Conservation (phyloP, 257 asterid species). For the Solanum clarkiae region DNA sequence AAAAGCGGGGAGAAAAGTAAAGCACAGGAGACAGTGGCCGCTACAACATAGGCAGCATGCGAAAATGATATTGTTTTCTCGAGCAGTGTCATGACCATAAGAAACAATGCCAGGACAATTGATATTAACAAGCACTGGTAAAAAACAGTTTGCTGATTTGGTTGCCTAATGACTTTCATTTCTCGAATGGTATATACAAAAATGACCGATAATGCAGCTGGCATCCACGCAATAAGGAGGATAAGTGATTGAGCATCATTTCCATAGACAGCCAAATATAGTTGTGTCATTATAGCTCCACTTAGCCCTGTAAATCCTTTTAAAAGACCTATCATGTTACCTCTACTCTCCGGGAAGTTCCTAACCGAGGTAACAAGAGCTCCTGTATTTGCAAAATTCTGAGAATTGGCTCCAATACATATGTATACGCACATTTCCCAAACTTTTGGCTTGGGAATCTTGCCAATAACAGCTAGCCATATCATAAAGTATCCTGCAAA, state of each 20-base stretch:
- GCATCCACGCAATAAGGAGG: slow-evolving; percentile 28
- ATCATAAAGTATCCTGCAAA: slow-evolving; percentile 24
- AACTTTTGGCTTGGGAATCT: slow-evolving; percentile 3
- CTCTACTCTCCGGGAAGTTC: slow-evolving; percentile 29
- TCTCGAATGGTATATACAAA: slow-evolving; percentile 13
- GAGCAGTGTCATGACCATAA: slow-evolving; percentile 15
- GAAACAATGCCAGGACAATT: slow-evolving; percentile 4
- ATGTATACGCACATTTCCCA: slow-evolving; percentile 30
- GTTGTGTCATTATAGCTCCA: slow-evolving; percentile 29
- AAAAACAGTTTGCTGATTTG: slow-evolving; percentile 19
- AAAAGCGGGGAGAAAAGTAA: slow-evolving; percentile 17
- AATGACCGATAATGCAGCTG: slow-evolving; percentile 19
- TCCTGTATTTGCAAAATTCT: slow-evolving; percentile 27
- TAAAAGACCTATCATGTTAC: slow-evolving; percentile 23
- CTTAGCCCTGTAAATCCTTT: slow-evolving; percentile 32
- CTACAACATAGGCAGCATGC: slow-evolving; percentile 6
- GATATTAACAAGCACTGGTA: slow-evolving; percentile 11
- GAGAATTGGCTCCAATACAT: slow-evolving; percentile 27
- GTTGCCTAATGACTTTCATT: slow-evolving; percentile 15
- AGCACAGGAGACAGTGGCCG: slow-evolving; percentile 17
- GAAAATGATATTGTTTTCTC: slow-evolving; percentile 14
- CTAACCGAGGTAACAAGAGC: slow-evolving; percentile 20
- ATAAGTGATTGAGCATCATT: slow-evolving; percentile 22
- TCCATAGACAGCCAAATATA: slow-evolving; percentile 24
- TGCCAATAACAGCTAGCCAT: slow-evolving; percentile 20